Evolutionary conservation across 2,329 filamentous ascomycete species (phyloP).

Genomic region (Aspergillus ruber): DNA sequence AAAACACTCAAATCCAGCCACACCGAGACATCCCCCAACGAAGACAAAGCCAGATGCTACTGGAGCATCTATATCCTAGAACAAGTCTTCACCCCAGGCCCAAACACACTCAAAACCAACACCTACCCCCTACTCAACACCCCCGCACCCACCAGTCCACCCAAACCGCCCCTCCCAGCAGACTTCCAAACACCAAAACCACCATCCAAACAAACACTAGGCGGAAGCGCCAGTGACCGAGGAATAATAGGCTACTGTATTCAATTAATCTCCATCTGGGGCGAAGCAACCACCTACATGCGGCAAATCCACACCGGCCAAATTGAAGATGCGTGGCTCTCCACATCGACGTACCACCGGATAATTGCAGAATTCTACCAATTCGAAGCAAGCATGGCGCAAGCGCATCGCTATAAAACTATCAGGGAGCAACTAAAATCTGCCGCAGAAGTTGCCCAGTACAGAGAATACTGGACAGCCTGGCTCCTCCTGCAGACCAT

Average conservation of each 20-base stretch:
- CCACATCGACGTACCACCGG: slow-evolving; percentile 1
- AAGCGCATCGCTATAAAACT: slow-evolving; percentile 4
- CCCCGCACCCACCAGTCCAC: neutral
- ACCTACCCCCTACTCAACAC: too few relatives aligned
- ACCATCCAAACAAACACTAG: neutral
- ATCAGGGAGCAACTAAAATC: slow-evolving; percentile 1
- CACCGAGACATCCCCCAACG: neutral
- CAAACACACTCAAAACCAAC: neutral
- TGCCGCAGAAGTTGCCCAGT: neutral
- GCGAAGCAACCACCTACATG: slow-evolving; percentile 1
- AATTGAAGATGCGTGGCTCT: slow-evolving; percentile 4
- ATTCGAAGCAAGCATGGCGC: slow-evolving; percentile 1
- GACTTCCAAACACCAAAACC: neutral
- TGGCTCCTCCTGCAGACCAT: slow-evolving; percentile 3
- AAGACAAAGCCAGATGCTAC: slow-evolving; percentile 1
- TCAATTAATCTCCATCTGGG: slow-evolving; percentile 3
- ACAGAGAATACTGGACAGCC: slow-evolving; percentile 3
- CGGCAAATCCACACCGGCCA: neutral
- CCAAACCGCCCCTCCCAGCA: slow-evolving; percentile 3
- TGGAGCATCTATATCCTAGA: slow-evolving; percentile 7
- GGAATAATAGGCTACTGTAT: slow-evolving; percentile 4
- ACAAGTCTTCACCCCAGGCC: neutral
- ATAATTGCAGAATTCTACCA: slow-evolving; percentile 1
- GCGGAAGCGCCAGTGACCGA: neutral
- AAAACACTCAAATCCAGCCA: neutral